A percentile compares a stretch with the other conserved stretches of the same genome.
Evolutionary conservation across 176 grass and related monocot species (phyloP).

Genomic region (Tillandsia leiboldiana): DNA sequence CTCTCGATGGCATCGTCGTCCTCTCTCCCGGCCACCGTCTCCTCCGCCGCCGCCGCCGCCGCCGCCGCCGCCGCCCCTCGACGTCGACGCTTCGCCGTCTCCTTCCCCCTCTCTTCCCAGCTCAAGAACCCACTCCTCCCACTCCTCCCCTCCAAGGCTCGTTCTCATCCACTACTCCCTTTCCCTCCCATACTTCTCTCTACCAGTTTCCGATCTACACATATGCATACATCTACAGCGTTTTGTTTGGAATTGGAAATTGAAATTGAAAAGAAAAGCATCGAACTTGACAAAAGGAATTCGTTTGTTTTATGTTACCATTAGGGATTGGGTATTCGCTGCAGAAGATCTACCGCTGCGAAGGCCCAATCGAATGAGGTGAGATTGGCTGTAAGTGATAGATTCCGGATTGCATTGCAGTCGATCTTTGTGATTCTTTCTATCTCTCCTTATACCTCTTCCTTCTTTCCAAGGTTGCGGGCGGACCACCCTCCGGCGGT

Average conservation of each 20-base stretch:
- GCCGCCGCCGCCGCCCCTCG: too few species aligned
- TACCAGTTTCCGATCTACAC: neutral
- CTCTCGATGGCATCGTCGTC: too few species aligned
- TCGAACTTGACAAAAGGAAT: too few species aligned
- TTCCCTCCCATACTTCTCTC: too few species aligned
- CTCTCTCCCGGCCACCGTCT: too few species aligned
- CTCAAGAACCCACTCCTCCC: neutral
- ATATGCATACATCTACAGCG: neutral
- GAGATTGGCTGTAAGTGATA: neutral
- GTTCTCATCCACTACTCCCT: neutral
- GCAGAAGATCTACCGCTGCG: neutral
- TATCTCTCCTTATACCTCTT: neutral
- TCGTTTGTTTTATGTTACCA: too few species aligned
- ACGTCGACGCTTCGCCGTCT: neutral
- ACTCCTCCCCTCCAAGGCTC: conserved; percentile 5
- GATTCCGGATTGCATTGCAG: neutral
- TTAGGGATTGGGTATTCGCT: neutral
- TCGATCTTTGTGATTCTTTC: neutral
- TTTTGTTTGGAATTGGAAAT: neutral
- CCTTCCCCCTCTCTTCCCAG: neutral
- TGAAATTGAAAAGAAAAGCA: too few species aligned
- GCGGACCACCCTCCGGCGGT: neutral
- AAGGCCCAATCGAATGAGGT: conserved; percentile 22
- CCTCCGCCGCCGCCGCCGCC: too few species aligned
- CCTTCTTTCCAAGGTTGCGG: conserved; percentile 2